Evolutionary conservation across 176 grass and related monocot genomes (phyloP), one percentile per base, ranked within the genome.

Genomic region (Poa pratensis): DNA sequence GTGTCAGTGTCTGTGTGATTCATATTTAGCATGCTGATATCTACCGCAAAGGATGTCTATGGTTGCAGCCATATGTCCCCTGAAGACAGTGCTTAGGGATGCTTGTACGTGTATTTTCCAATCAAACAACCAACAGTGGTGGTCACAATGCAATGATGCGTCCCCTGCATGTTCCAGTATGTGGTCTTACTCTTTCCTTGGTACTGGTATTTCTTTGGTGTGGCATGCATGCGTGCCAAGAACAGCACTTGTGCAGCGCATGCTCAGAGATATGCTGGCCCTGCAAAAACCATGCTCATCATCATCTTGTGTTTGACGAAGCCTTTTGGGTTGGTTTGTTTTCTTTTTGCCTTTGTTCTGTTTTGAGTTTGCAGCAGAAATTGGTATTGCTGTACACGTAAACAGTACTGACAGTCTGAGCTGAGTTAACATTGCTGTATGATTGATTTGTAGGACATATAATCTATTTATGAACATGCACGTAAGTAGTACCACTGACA

Each of bases 131-230:
- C 27, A 37, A 50, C 79, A 68, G 46, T 53, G 45, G 49, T 37
- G 35, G 62, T 69, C 46, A 17, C 46, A 11, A 18, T 69, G 63
- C 19, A 81, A 81, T 81, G 18, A 81, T 69, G 10, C 28, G 69
- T 46, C 62, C 26, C 45, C 79, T 81, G 19, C 16, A 53, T 27
- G 68, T 39, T 54, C 79, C 63, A 69, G 79, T 46, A 81, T 69
- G 27, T 54, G 46, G 63, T 53, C 79, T 68, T 68, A 53, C 61
- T 30, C 51, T 65, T 49, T 7, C 79, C 51, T 35, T 68, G 22
- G 30, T 49, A 67, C 43, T 24, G 0, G 49, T 51, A 18, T 24
- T 54, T 76, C 27, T 78, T 78, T 42, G 32, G 53, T 59, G 51
- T 61, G 32, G 54, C 55, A 78, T 11, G 32, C 76, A 11, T 60